Conservation (phyloP, 768 basidiomycete genomes). For the Atractiella rhizophila region DNA sequence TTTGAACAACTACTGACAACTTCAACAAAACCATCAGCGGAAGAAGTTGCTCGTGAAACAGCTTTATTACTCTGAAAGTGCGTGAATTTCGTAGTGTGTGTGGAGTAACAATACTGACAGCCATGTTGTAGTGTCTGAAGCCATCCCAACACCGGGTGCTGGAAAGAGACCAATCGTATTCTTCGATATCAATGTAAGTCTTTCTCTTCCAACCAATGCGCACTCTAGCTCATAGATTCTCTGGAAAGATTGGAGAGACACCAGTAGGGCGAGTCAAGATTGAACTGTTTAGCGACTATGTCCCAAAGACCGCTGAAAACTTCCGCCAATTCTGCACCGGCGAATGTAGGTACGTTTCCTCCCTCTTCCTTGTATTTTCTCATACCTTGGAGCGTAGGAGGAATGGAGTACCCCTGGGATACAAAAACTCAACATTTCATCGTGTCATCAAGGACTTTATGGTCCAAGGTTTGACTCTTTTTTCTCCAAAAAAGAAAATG, state of each 20-base stretch:
- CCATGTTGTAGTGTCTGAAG: too few relatives aligned
- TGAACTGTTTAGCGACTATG: slow-evolving; percentile 87
- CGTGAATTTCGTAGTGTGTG: too few relatives aligned
- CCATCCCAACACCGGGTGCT: too few relatives aligned
- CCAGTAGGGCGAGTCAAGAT: slow-evolving; percentile 87
- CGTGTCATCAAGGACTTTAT: slow-evolving; percentile 38
- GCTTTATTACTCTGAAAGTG: too few relatives aligned
- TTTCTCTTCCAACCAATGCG: too few relatives aligned
- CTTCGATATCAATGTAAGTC: slow-evolving; percentile 81
- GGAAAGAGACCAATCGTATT: slow-evolving; percentile 58
- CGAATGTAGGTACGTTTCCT: slow-evolving; percentile 49
- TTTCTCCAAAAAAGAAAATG: neutral
- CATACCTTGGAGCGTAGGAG: slow-evolving; percentile 11
- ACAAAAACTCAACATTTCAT: slow-evolving; percentile 75
- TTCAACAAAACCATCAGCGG: too few relatives aligned
- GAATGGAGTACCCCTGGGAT: slow-evolving; percentile 66
- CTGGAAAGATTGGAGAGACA: slow-evolving; percentile 96
- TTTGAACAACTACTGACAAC: too few relatives aligned
- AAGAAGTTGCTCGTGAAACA: too few relatives aligned
- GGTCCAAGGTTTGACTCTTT: slow-evolving; percentile 45
- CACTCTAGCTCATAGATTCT: too few relatives aligned
- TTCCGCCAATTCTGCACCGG: slow-evolving; percentile 93
- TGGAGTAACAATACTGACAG: too few relatives aligned
- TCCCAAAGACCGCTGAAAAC: slow-evolving; percentile 88
- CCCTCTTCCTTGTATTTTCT: neutral